A percentile compares a stretch with the other conserved stretches of the same genome.
Conservation (phyloP, 257 asterid species). For the Salvia miltiorrhiza region DNA sequence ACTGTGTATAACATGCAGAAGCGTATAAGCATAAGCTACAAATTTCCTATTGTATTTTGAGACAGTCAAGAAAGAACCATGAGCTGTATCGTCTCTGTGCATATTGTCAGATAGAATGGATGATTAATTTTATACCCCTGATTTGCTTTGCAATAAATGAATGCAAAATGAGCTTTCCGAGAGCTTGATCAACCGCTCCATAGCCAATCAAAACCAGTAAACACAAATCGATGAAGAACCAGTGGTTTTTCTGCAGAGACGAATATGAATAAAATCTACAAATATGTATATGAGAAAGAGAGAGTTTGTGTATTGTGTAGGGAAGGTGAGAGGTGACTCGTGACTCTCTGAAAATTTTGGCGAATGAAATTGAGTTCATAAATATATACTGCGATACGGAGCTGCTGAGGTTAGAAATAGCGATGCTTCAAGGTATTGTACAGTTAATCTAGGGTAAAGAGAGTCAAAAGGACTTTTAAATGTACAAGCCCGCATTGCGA, state of each 20-base stretch:
- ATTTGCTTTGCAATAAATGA: not conserved
- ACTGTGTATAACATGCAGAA: constrained; percentile 20
- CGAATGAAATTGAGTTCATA: not conserved
- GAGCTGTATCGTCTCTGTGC: not conserved
- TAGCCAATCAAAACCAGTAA: not conserved
- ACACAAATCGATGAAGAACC: not conserved
- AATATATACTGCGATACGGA: not conserved
- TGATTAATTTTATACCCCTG: not conserved
- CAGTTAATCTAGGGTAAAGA: not conserved
- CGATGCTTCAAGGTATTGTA: not conserved
- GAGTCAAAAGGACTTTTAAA: not conserved
- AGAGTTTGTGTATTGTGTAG: not conserved
- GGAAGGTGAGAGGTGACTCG: not conserved
- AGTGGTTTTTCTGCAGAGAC: not conserved
- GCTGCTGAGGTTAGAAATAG: not conserved
- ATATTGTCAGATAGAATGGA: too few species aligned
- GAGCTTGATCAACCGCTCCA: not conserved
- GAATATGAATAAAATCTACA: not conserved
- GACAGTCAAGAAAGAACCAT: not conserved
- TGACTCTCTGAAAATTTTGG: constrained; percentile 5
- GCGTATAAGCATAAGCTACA: not conserved
- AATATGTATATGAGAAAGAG: not conserved
- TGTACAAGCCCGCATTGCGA: not conserved
- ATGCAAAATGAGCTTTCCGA: not conserved
- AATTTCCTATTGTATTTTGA: not conserved